Conservation (phyloP, 768 basidiomycete species). For the Pleurotus tuber-regium region DNA sequence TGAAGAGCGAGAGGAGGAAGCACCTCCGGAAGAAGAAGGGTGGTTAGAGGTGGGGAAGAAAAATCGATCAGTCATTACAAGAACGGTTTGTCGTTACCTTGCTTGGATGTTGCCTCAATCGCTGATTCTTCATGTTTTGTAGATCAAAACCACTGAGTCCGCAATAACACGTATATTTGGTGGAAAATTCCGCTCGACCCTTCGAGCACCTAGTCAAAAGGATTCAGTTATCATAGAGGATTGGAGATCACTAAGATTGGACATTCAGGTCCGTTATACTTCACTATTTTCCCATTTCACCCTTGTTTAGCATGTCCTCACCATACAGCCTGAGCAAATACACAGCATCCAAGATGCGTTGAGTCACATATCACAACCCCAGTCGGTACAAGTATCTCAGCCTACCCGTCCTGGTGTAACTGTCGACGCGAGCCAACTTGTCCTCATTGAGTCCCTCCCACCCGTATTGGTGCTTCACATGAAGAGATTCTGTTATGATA, state of each 20-base stretch:
- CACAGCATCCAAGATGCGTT: constrained; percentile 83
- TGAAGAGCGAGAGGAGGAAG: constrained; percentile 45
- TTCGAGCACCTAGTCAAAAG: constrained; percentile 77
- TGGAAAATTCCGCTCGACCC: constrained; percentile 84
- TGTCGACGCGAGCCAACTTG: constrained; percentile 63
- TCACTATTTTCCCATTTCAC: background rate
- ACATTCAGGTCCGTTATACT: constrained; percentile 68
- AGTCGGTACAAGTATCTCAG: constrained; percentile 72
- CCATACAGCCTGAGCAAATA: constrained; percentile 69
- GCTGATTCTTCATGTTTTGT: constrained; percentile 2
- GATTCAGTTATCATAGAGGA: constrained; percentile 91
- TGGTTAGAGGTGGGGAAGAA: constrained; percentile 95
- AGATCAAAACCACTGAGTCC: constrained; percentile 81
- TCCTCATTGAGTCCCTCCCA: constrained; percentile 79
- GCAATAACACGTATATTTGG: constrained; percentile 93
- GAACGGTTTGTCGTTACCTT: constrained; percentile 55
- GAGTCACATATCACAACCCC: constrained; percentile 70
- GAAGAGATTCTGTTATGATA: constrained; percentile 90
- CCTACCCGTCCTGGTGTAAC: constrained; percentile 53
- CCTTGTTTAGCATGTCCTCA: background rate
- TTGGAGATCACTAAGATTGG: constrained; percentile 84
- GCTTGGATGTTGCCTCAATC: too few relatives aligned
- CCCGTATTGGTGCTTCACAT: constrained; percentile 84
- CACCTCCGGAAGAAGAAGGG: constrained; percentile 54
- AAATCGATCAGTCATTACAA: constrained; percentile 76